These are phyloP conservation scores for Peribolospora kevripleyi DNA, from an alignment of 768 basidiomycete species.

Conservation along the genomic window DNA sequence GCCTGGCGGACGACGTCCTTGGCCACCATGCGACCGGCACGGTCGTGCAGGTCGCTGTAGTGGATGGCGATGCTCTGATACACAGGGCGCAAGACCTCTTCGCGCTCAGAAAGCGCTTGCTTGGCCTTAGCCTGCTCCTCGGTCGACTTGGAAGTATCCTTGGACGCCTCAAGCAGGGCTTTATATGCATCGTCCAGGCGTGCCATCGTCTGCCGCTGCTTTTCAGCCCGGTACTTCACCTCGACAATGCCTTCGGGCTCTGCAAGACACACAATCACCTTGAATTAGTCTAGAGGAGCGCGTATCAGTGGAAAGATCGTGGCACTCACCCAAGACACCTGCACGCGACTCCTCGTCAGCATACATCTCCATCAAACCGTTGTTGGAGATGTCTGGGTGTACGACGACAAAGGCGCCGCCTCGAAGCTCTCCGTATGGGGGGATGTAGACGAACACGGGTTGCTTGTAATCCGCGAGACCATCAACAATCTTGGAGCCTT, in stretches of 20 bases:
- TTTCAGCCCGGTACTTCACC: constrained; percentile 92
- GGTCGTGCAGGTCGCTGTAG: constrained; percentile 84
- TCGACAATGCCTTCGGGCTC: constrained; percentile 95
- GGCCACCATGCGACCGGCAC: constrained; percentile 7
- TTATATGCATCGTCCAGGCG: constrained; percentile 69
- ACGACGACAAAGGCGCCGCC: constrained; percentile 99
- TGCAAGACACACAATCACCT: constrained; percentile 16
- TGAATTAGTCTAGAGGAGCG: neutral
- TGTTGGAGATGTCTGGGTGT: constrained; percentile 86
- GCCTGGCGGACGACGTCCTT: constrained; percentile 3
- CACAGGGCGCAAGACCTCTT: constrained; percentile 56
- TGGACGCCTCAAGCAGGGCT: constrained; percentile 51
- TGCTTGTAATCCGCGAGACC: constrained; percentile 91
- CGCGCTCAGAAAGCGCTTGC: constrained; percentile 45
- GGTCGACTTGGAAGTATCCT: constrained; percentile 42
- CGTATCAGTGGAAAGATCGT: neutral
- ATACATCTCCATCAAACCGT: constrained; percentile 94
- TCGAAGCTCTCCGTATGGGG: constrained; percentile 93
- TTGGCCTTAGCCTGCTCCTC: constrained; percentile 51
- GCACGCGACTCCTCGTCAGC: constrained; percentile 87
- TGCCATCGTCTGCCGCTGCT: constrained; percentile 73
- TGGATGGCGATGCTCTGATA: constrained; percentile 83
- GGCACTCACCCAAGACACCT: constrained; percentile 36
- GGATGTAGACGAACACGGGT: constrained; percentile 92
- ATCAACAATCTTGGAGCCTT: constrained; percentile 51